phyloP scores from a whole-genome alignment of 1,284 basidiomycete species.

The Pholiota adiposa region DNA sequence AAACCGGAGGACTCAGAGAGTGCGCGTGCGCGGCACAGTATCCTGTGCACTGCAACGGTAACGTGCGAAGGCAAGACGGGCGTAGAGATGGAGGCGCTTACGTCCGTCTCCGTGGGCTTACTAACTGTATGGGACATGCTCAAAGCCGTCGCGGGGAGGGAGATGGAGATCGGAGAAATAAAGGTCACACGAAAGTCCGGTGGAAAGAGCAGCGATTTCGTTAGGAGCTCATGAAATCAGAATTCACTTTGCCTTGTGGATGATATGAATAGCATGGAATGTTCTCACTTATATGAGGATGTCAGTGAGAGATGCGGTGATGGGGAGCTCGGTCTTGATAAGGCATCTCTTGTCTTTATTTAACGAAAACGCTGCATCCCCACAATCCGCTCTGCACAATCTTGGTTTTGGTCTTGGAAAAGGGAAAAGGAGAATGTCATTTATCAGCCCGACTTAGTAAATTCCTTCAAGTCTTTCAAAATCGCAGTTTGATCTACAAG shows the following conservation, averaged over 20 bases:
- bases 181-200: constrained; percentile 72
- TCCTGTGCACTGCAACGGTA: constrained; percentile 70
- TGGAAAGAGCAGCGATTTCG: constrained; percentile 75
- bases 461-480: constrained; percentile 28
- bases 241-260: background rate
- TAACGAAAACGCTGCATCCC: background rate
- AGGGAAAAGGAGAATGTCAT: background rate
- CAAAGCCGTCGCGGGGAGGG: constrained; percentile 84
- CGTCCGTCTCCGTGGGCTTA: constrained; percentile 78
- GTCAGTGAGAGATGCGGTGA: background rate
- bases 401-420: background rate
- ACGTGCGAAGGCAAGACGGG: constrained; percentile 82
- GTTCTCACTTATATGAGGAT: background rate
- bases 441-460: constrained; percentile 25
- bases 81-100: constrained; percentile 95
- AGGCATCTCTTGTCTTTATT: background rate
- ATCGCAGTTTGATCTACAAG: constrained; percentile 62
- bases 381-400: background rate
- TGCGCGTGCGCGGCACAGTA: constrained; percentile 43
- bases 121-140: constrained; percentile 93
- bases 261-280: background rate
- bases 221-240: constrained; percentile 20
- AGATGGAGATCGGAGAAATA: constrained; percentile 79
- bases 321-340: background rate
- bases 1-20: background rate